phyloP scores from a whole-genome alignment of 1,139 yeast genomes.

The Pichia sp. region DNA sequence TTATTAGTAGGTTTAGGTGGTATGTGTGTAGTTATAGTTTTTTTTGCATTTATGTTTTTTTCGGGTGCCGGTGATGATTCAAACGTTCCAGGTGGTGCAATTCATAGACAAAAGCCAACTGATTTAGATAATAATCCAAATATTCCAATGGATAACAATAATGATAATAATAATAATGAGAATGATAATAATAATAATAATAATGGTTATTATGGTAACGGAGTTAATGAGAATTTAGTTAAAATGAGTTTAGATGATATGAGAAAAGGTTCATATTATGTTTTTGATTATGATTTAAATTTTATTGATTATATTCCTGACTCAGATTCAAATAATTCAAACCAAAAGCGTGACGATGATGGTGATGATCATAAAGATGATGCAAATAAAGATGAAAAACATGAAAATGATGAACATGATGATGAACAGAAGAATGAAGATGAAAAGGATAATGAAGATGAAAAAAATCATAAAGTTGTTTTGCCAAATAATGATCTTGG shows the following conservation, averaged over 20 bases:
- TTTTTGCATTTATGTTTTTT: slow-evolving; percentile 13
- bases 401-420: slow-evolving; percentile 4
- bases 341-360: not conserved
- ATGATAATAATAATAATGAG: not conserved
- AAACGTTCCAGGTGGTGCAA: slow-evolving; percentile 12
- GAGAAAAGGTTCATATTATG: slow-evolving; percentile 13
- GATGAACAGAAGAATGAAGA: slow-evolving; percentile 2
- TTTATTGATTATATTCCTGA: slow-evolving; percentile 11
- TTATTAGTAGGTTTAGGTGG: slow-evolving; percentile 8
- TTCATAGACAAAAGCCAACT: not conserved
- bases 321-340: no score
- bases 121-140: not conserved
- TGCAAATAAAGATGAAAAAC: slow-evolving; percentile 6
- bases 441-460: not conserved
- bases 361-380: slow-evolving; percentile 7
- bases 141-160: not conserved
- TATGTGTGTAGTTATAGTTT: not conserved
- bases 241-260: slow-evolving; percentile 14
- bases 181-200: not conserved
- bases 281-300: slow-evolving; percentile 9
- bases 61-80: slow-evolving; percentile 11
- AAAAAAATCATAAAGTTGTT: not conserved
- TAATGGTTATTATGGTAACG: not conserved
- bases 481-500: slow-evolving; percentile 26
- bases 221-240: not conserved